phyloP scores from a whole-genome alignment of 192 early-diverging fungal species.

The Mortierella claussenii region DNA sequence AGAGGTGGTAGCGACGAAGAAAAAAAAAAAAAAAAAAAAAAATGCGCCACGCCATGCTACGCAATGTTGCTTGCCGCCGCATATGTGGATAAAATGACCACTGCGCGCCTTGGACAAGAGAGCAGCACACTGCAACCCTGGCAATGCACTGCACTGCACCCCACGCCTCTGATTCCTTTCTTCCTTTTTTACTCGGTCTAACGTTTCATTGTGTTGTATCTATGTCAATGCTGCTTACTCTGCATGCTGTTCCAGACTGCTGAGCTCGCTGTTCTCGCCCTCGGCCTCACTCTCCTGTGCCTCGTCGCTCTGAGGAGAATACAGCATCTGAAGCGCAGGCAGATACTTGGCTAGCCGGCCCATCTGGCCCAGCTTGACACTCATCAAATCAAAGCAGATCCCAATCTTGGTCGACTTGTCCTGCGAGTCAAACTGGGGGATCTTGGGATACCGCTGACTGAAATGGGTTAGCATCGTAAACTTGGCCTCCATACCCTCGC shows the following conservation, averaged over 20 bases:
- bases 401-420: conserved; percentile 60
- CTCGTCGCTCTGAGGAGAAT: conserved; percentile 57
- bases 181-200: too few relatives aligned
- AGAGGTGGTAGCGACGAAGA: neutral
- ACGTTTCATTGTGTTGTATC: too few relatives aligned
- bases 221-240: too few relatives aligned
- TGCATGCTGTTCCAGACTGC: too few relatives aligned
- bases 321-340: conserved; percentile 64
- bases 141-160: too few relatives aligned
- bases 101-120: too few relatives aligned
- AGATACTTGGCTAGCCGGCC: conserved; percentile 60
- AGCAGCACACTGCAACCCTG: too few relatives aligned
- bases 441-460: conserved; percentile 93
- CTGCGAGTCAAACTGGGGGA: conserved; percentile 66
- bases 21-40: too few relatives aligned
- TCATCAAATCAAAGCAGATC: conserved; percentile 86
- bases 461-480: conserved; percentile 94
- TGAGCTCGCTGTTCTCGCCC: conserved; percentile 14
- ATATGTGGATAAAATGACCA: too few relatives aligned
- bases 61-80: too few relatives aligned
- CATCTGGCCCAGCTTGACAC: conserved; percentile 63
- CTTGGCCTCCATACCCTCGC: conserved; percentile 84
- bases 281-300: conserved; percentile 55
- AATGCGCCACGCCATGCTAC: too few relatives aligned
- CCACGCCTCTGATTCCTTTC: too few relatives aligned